Evolutionary conservation across 2,329 filamentous ascomycete genomes (phyloP).

Genomic region (Aspergillus brasiliensis): DNA sequence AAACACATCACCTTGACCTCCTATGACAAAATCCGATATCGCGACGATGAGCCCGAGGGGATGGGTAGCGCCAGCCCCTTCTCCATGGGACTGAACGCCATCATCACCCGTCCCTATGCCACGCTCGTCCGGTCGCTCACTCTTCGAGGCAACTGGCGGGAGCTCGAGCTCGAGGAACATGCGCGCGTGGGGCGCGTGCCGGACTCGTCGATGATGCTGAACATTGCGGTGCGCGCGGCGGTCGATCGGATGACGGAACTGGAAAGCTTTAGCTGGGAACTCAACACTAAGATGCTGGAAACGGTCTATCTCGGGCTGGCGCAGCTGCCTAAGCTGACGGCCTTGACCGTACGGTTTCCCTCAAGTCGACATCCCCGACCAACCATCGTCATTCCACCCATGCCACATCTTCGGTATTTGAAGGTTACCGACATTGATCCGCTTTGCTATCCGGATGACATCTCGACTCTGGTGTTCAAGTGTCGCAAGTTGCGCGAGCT

Average conservation of each 20-base stretch:
- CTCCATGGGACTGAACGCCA: conserved; percentile 62
- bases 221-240: conserved; percentile 60
- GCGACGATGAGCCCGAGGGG: conserved; percentile 60
- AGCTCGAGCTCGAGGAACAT: conserved; percentile 60
- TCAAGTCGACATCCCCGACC: conserved; percentile 59
- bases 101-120: conserved; percentile 59
- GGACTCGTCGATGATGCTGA: conserved; percentile 66
- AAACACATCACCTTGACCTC: conserved; percentile 58
- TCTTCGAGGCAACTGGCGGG: conserved; percentile 60
- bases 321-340: conserved; percentile 52
- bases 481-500: conserved; percentile 58
- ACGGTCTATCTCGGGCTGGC: conserved; percentile 61
- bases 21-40: conserved; percentile 61
- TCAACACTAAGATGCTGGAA: conserved; percentile 62
- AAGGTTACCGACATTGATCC: conserved; percentile 64
- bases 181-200: conserved; percentile 60
- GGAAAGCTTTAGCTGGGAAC: conserved; percentile 61
- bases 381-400: conserved; percentile 56
- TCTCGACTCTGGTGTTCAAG: conserved; percentile 57
- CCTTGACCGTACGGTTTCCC: conserved; percentile 59
- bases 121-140: conserved; percentile 56
- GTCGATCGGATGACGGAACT: conserved; percentile 61
- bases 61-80: conserved; percentile 66
- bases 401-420: conserved; percentile 57
- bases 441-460: conserved; percentile 65